Evolutionary conservation across 129 eudicot genomes (phyloP).

Genomic region (Rutidosis leptorrhynchoides): DNA sequence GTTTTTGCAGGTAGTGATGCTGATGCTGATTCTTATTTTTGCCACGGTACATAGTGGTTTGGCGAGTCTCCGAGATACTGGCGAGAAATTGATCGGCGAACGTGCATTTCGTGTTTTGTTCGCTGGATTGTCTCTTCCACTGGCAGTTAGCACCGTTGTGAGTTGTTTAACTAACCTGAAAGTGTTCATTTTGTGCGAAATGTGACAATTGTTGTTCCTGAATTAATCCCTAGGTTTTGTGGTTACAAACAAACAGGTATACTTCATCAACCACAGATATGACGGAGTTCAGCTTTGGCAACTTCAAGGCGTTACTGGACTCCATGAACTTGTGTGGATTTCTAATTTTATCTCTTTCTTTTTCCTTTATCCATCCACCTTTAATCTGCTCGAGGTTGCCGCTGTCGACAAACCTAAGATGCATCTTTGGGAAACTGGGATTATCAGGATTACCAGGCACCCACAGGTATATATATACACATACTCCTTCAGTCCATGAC

Average conservation of each 20-base stretch:
- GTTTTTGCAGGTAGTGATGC: constrained; percentile 71
- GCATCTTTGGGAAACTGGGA: constrained; percentile 99
- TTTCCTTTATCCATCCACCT: constrained; percentile 94
- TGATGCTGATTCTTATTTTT: constrained; percentile 72
- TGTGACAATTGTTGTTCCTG: too few relatives aligned
- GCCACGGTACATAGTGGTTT: constrained; percentile 93
- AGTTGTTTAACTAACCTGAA: too few relatives aligned
- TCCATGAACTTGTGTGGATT: constrained; percentile 70
- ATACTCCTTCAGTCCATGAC: too few relatives aligned
- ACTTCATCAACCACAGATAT: constrained; percentile 91
- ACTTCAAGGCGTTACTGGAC: constrained; percentile 64
- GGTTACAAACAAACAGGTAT: too few relatives aligned
- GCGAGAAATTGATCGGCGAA: constrained; percentile 93
- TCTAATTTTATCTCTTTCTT: constrained; percentile 74
- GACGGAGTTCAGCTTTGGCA: constrained; percentile 97
- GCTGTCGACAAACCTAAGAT: constrained; percentile 97
- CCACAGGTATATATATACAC: too few relatives aligned
- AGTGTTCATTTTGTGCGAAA: too few relatives aligned
- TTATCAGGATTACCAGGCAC: constrained; percentile 98
- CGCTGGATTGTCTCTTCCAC: constrained; percentile 91
- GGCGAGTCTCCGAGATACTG: constrained; percentile 87
- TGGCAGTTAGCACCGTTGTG: constrained; percentile 92
- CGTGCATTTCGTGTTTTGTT: constrained; percentile 95
- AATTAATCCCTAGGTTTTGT: too few relatives aligned
- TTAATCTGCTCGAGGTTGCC: constrained; percentile 92